Percentiles rank a stretch among this genome's conserved stretches.
phyloP scores from a whole-genome alignment of 2,329 filamentous ascomycete genomes.

The Ilyonectria destructans region DNA sequence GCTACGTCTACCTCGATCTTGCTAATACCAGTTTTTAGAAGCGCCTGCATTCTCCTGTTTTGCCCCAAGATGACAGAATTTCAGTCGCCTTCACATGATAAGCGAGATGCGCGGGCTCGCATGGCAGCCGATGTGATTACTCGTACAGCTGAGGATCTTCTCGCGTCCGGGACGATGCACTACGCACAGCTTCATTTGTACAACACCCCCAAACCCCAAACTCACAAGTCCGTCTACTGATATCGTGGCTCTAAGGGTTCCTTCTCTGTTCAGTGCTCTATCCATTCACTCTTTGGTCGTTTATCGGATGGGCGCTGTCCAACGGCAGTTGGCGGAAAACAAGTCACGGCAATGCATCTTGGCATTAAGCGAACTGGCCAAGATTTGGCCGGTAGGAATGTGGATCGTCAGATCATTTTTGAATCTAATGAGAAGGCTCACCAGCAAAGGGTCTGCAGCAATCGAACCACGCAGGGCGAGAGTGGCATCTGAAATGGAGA shows the following conservation, averaged over 20 bases:
- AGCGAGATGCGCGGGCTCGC: constrained; percentile 24
- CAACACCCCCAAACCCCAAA: background rate
- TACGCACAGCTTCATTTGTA: constrained; percentile 39
- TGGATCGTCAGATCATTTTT: constrained; percentile 42
- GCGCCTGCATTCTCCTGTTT: constrained; percentile 36
- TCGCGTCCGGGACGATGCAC: constrained; percentile 27
- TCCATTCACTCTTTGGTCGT: constrained; percentile 43
- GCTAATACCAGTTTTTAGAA: background rate
- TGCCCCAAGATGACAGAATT: constrained; percentile 25
- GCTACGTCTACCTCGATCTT: accelerated
- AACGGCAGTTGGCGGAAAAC: constrained; percentile 40
- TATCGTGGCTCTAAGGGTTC: constrained; percentile 21
- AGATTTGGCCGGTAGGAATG: constrained; percentile 40
- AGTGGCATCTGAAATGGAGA: constrained; percentile 28
- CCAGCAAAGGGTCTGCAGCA: constrained; percentile 29
- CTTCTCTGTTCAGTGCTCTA: constrained; percentile 37
- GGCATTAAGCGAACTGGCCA: constrained; percentile 37
- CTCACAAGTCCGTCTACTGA: accelerated
- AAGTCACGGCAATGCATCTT: constrained; percentile 46
- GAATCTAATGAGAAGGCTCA: constrained; percentile 38
- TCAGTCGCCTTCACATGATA: constrained; percentile 10
- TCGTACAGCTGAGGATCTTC: constrained; percentile 37
- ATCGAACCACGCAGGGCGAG: constrained; percentile 30
- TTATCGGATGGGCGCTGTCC: constrained; percentile 34
- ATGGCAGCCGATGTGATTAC: constrained; percentile 40